Base-by-base conservation (phyloP, 805 yeast genomes). In the Metschnikowia vanudenii region DNA sequence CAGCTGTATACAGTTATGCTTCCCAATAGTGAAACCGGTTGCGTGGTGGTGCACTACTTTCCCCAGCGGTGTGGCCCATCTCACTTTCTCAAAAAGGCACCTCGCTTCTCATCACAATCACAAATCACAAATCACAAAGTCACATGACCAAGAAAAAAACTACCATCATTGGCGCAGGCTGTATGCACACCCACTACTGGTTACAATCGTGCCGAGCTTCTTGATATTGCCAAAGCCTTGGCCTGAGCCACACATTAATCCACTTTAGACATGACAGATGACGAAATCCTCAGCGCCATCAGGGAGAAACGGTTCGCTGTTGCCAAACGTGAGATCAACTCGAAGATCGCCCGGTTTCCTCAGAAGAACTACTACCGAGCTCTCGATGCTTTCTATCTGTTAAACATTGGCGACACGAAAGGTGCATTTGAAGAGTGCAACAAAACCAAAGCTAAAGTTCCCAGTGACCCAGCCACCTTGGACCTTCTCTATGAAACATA, bases 391-490 rank as follows among this genome's bases (percentile, higher is more conserved):
- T 67, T 67, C 40, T 56, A 69, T 9, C 56, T 65, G 14, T 66
- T 65, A 24, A 56, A 63, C 31, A 58, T 58, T 16, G 75, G 76
- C 13, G 55, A 69, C 24, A 46, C 52, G 8, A 50, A 55, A 2
- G 67, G 63, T 38, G 74, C 80, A 1, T 11, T 64, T 40, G 36
- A 65, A 44, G 64, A 68, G 50, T 49, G 63, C 20, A 47, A 65
- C 44, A 46, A 52, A 19, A 53, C 72, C 9, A 42, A 61, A 43
- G 50, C 58, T 13, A 70, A 70, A 45, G 62, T 59, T 1, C 85
- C 86, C 1, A 78, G 74, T 53, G 90, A 85, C 53, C 70, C 76
- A 0, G 68, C 73, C 29, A 67, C 88, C 0, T 61, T 85, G 45
- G 69, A 68, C 8, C 46, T 81, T 4, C 61, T 85, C 39, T 71